Evolutionary conservation across 169 alveolate genomes (phyloP), one percentile per base, ranked within the genome.

Genomic region (Eimeria sp.): DNA sequence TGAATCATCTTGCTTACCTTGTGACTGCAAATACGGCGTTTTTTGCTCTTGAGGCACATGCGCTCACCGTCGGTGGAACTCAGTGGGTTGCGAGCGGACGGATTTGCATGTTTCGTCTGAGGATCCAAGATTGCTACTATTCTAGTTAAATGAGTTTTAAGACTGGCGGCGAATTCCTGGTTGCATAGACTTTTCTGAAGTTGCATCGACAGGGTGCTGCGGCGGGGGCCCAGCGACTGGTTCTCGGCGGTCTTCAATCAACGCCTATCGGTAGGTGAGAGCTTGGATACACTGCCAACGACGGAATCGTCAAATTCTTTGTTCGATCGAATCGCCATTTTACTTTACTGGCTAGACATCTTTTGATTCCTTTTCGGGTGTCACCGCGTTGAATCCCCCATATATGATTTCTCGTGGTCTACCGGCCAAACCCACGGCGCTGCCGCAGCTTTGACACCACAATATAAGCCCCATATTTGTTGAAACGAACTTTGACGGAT

Each of bases 161-260:
- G 30, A 0, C 20, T 40, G 30, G 83, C 27, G 49, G 65, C 5
- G 45, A 78, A 10, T 51, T 9, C 43, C n/a, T 47, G 5, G 27
- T 45, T 25, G 27, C 63, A 7, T 78, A 4, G 22, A 10, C 5
- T 40, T 22, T 78, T 78, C 9, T 10, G 47, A 51, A 78, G 65
- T 45, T 25, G 25, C 88, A 51, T 51, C 25, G 40, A 49, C 67
- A 14, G 45, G 88, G 88, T 3, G 67, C 14, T 22, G 67, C 47
- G 67, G 65, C 70, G 70, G 30, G 27, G 70, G 63, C 67, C 14
- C 65, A 14, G 67, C 13, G 88, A 78, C 65, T 78, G 61, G 61
- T 51, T 51, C 88, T 47, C 47, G 70, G 88, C 65, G 88, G 65
- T 78, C 88, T 51, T 34, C 40, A 47, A 25, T 18, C 49, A 78